Base-by-base conservation (phyloP, 495 filamentous ascomycete genomes). In the Hypoxylon fuscum region DNA sequence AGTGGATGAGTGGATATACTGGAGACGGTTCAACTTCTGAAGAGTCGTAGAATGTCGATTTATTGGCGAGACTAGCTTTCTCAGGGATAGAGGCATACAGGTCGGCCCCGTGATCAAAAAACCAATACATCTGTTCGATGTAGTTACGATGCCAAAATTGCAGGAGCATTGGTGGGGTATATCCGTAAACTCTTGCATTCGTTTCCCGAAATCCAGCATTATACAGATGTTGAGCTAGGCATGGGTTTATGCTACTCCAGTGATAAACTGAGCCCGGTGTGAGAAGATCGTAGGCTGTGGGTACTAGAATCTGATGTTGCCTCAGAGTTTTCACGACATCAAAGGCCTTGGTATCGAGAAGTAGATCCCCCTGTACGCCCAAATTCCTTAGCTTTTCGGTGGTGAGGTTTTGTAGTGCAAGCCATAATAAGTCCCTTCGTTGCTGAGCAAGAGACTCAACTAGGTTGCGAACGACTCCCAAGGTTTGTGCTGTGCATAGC, bases 21-120 rank as follows among this genome's bases (percentile, higher is more conserved):
- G n/a, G n/a, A n/a, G n/a, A n/a, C n/a, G n/a, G n/a, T n/a, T n/a
- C n/a, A n/a, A n/a, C n/a, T n/a, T n/a, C n/a, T n/a, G n/a, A n/a
- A n/a, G n/a, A n/a, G n/a, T n/a, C n/a, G n/a, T n/a, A n/a, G n/a
- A n/a, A n/a, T n/a, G n/a, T n/a, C n/a, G n/a, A n/a, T n/a, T n/a
- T n/a, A 35, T 23, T 44, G 38, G 31, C 21, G 43, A 27, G 15
- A 27, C 43, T 6, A 27, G 41, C 1, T 1, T 8, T 22, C 18
- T 5, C 6, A 25, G 44, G 35, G 31, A 50, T 14, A 12, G 59
- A 37, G 1, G 43, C 38, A 9, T 55, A n/a, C 1, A 62, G 6
- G 18, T 50, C 37, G n/a, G 44, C 15, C 5, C 59, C 59, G 12
- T 51, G 59, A 3, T 45, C 37, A 20, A 43, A 12, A n/a, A 62